Base-by-base conservation (phyloP, 768 basidiomycete genomes). In the Pulveroboletus sp. region DNA sequence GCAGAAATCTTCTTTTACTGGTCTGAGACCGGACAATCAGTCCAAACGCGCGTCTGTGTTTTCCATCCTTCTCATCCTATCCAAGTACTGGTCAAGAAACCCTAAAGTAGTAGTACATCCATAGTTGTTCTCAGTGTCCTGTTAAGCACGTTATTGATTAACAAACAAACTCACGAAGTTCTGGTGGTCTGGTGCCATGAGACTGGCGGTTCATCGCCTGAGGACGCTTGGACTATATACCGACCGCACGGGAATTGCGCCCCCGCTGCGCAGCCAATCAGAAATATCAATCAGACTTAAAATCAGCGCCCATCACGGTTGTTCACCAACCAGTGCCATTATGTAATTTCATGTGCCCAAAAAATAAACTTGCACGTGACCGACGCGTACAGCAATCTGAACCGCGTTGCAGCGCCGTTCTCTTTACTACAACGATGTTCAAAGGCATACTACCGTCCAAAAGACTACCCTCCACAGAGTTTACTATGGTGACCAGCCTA, bases 401-500 rank as follows among this genome's bases (percentile, higher is more conserved):
- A 68, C 66, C 66, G 68, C 49, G 67, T 40, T 51, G 40, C 51
- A 47, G 48, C 51, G 16, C 27, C 12, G 11, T 32, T n/a, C 25
- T 14, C 35, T 34, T 47, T 47, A 32, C 37, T 29, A 40, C 50
- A 10, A 55, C 52, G 51, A 91, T 91, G 89, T 90, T 91, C 75
- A 90, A 88, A 70, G 78, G 80, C 58, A 88, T 91, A 46, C 72
- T 90, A 31, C 84, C 85, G 2, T 77, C 82, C 10, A 82, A 84
- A 68, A 76, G 88, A 60, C 62, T 82, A 43, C 72, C 82, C 21
- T 80, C 82, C 21, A 68, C 79, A 3, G 87, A 90, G 31, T 90
- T 90, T 52, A 85, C 84, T 4, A 86, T 90, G 73, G 64, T 90
- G 40, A 87, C 84, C 0, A 58, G 33, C 20, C 68, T 82, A 13